Percentiles rank a stretch among this genome's conserved stretches.
These are phyloP conservation scores for Pythium guiyangense DNA, from an alignment of 352 stramenopile species.

Conservation along the genomic window DNA sequence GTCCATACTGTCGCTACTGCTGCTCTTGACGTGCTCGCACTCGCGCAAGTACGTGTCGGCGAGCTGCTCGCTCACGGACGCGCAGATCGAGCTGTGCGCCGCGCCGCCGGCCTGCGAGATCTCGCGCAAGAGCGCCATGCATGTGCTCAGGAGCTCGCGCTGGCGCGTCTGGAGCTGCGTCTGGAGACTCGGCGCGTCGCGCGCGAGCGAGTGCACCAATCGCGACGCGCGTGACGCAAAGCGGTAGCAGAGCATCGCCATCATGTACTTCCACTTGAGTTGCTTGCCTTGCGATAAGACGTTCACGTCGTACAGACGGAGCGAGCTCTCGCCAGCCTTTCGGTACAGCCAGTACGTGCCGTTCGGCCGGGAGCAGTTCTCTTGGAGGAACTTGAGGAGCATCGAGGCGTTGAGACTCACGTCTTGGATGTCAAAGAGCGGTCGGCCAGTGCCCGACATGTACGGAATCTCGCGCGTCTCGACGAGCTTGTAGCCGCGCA, in stretches of 20 bases:
- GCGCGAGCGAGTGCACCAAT: constrained; percentile 54
- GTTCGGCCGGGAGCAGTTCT: constrained; percentile 77
- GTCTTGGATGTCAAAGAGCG: constrained; percentile 82
- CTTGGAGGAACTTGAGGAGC: constrained; percentile 83
- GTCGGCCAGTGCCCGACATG: constrained; percentile 49
- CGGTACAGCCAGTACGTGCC: constrained; percentile 84
- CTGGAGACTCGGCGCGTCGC: constrained; percentile 49
- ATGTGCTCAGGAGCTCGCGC: constrained; percentile 70
- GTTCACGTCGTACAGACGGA: constrained; percentile 81
- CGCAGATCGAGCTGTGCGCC: constrained; percentile 70
- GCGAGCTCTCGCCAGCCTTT: constrained; percentile 70
- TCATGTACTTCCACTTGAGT: constrained; percentile 90
- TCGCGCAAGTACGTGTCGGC: constrained; percentile 79
- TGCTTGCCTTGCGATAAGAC: constrained; percentile 80
- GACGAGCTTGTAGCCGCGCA: constrained; percentile 83
- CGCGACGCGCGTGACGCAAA: constrained; percentile 71
- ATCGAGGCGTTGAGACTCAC: constrained; percentile 85
- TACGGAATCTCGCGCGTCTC: constrained; percentile 82
- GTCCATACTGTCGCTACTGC: not conserved
- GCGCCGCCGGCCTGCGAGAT: constrained; percentile 56
- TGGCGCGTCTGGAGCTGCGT: constrained; percentile 66
- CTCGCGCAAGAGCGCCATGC: constrained; percentile 67
- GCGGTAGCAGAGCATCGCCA: constrained; percentile 87
- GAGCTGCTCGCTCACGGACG: constrained; percentile 75
- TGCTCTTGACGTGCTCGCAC: constrained; percentile 22